Base-by-base conservation (phyloP, 352 stramenopile species). In the Phytophthora rubi region DNA sequence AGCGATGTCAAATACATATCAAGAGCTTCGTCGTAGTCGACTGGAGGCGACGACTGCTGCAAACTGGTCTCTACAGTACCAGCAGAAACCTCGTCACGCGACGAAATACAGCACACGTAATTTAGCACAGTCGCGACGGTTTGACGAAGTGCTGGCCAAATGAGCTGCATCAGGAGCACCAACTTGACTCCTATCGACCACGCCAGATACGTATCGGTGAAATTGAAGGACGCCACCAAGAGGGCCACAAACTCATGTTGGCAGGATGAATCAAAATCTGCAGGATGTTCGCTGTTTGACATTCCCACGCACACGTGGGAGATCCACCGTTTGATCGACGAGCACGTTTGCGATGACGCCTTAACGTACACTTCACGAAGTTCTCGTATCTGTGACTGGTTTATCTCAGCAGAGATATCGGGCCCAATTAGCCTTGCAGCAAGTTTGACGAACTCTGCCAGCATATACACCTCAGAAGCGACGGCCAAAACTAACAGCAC, bases 281-380 rank as follows among this genome's bases (percentile, higher is more conserved):
- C 39, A n/a, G 26, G 13, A 18, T 23, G 53, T n/a, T 49, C 18
- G 16, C 8, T 62, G 15, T 47, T 53, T 7, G 28, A 4, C 54
- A 55, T 67, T 1, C 52, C 26, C 32, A 70, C 47, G 32, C 74
- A 81, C 2, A 76, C 23, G 15, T 81, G 70, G 6, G 74, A 73
- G 37, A 81, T 62, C 74, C 74, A 81, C 9, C 52, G 53, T 32
- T 72, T 28, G 45, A 81, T 68, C 8, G 68, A 56, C 13, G 58
- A 64, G 39, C 74, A 81, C 4, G 44, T 75, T 47, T 81, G 70
- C 0, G 8, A 10, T 2, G 70, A 75, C 23, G 49, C 62, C 58
- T 71, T 63, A 4, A 67, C 16, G 35, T 70, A 81, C 12, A 78
- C 6, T 60, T 63, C 23, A 16, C 65, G 58, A 33, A 77, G 42